Percentiles rank a stretch among this genome's conserved stretches.
Evolutionary conservation across 2,329 filamentous ascomycete genomes (phyloP).

Genomic region (Ophiostoma fasciatum): DNA sequence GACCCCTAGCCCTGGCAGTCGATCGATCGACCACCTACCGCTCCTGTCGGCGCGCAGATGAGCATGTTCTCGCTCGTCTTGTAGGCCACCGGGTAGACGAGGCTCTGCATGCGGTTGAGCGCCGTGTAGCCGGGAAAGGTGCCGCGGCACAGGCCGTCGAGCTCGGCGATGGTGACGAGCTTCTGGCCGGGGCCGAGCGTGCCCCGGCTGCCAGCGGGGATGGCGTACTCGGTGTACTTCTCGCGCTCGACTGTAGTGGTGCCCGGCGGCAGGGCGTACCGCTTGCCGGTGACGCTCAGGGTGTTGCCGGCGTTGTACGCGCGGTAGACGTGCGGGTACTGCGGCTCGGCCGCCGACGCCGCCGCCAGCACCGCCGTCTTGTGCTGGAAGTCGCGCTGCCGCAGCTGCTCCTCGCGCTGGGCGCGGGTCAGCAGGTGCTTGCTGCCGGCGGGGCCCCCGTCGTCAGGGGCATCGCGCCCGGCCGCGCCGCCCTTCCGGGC

Average conservation of each 20-base stretch:
- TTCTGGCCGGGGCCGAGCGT: constrained; percentile 57
- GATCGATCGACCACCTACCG: constrained; percentile 45
- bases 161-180: constrained; percentile 61
- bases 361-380: constrained; percentile 61
- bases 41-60: constrained; percentile 93
- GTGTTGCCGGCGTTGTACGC: constrained; percentile 73
- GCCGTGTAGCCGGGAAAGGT: constrained; percentile 91
- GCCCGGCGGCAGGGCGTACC: constrained; percentile 68
- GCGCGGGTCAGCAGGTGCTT: constrained; percentile 53
- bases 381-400: constrained; percentile 64
- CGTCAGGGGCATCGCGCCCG: constrained; percentile 13
- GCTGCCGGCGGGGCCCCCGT: constrained; percentile 14
- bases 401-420: constrained; percentile 66
- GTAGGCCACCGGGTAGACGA: constrained; percentile 91
- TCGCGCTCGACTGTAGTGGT: constrained; percentile 54
- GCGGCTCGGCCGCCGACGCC: constrained; percentile 53
- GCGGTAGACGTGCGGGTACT: constrained; percentile 92
- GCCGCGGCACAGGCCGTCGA: constrained; percentile 79
- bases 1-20: too few species aligned
- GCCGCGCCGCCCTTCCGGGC: constrained; percentile 10
- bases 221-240: constrained; percentile 77
- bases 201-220: constrained; percentile 72
- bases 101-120: constrained; percentile 94
- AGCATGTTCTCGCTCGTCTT: constrained; percentile 97
- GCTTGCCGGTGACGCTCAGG: constrained; percentile 62